These are phyloP conservation scores for Marasmius fiardii DNA, from an alignment of 1,284 basidiomycete genomes.

Conservation along the genomic window DNA sequence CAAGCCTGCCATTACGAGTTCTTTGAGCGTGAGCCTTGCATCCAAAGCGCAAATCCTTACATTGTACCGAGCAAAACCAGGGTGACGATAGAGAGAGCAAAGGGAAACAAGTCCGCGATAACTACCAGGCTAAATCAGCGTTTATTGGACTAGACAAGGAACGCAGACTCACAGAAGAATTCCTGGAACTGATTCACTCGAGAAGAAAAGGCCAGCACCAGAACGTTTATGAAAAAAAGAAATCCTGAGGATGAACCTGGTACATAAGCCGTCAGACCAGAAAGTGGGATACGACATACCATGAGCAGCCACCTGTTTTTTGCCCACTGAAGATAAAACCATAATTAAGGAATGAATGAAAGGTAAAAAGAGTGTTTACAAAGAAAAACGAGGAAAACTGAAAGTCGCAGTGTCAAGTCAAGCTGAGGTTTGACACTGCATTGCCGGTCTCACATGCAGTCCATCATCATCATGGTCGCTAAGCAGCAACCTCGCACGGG, in stretches of 20 bases:
- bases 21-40: not conserved
- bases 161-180: constrained; percentile 48
- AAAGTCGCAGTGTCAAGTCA: no score
- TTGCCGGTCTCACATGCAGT: no score
- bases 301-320: constrained; percentile 27
- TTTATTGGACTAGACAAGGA: not conserved
- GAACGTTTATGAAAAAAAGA: constrained; percentile 42
- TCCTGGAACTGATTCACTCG: constrained; percentile 55
- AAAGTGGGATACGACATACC: constrained; percentile 20
- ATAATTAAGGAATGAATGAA: not conserved
- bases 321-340: constrained; percentile 24
- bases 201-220: constrained; percentile 51
- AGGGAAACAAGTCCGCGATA: constrained; percentile 55
- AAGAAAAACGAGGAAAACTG: not conserved
- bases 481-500: no score
- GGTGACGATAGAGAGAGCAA: constrained; percentile 52
- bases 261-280: no score
- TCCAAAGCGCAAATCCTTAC: constrained; percentile 25
- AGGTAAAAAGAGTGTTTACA: not conserved
- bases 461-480: no score
- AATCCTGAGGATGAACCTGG: constrained; percentile 27
- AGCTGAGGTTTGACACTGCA: no score
- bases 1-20: constrained; percentile 28
- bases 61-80: constrained; percentile 38
- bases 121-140: constrained; percentile 26